These are phyloP conservation scores for Sistotremastrum suecicum DNA, from an alignment of 768 basidiomycete genomes.

Conservation along the genomic window DNA sequence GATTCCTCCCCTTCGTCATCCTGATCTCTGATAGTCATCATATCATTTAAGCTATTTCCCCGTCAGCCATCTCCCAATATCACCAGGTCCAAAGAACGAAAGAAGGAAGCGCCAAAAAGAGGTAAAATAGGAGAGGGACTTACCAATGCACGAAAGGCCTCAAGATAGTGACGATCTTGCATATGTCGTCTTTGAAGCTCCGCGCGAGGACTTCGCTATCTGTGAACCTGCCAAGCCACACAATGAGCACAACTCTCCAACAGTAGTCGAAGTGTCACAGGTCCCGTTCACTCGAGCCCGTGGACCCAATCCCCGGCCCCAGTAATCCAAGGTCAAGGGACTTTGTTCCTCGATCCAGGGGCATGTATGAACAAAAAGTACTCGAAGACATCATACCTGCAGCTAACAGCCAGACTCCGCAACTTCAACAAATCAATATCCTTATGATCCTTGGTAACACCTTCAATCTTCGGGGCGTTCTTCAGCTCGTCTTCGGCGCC, in stretches of 20 bases:
- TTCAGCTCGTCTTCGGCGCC: conserved; percentile 82
- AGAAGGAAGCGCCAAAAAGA: not conserved
- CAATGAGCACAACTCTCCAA: not conserved
- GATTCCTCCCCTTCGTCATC: conserved; percentile 12
- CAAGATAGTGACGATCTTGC: conserved; percentile 37
- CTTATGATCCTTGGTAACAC: conserved; percentile 71
- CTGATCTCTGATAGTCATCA: conserved; percentile 42
- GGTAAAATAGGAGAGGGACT: conserved; percentile 9
- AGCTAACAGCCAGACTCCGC: conserved; percentile 57
- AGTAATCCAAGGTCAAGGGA: too few species aligned
- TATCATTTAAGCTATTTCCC: conserved; percentile 44
- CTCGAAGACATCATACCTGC: conserved; percentile 28
- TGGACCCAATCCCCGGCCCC: too few species aligned
- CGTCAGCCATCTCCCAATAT: not conserved
- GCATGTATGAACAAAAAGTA: not conserved
- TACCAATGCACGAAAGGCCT: conserved; percentile 74
- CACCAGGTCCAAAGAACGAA: not conserved
- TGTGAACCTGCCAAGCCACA: conserved; percentile 36
- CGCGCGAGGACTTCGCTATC: conserved; percentile 59
- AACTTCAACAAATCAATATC: conserved; percentile 90
- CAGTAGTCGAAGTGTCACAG: not conserved
- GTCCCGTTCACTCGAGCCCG: too few species aligned
- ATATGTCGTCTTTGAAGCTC: conserved; percentile 51
- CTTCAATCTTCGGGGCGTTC: conserved; percentile 63
- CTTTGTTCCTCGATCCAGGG: too few species aligned